phyloP scores from a whole-genome alignment of 2,329 filamentous ascomycete species.

The Atkinsonella texensis region DNA sequence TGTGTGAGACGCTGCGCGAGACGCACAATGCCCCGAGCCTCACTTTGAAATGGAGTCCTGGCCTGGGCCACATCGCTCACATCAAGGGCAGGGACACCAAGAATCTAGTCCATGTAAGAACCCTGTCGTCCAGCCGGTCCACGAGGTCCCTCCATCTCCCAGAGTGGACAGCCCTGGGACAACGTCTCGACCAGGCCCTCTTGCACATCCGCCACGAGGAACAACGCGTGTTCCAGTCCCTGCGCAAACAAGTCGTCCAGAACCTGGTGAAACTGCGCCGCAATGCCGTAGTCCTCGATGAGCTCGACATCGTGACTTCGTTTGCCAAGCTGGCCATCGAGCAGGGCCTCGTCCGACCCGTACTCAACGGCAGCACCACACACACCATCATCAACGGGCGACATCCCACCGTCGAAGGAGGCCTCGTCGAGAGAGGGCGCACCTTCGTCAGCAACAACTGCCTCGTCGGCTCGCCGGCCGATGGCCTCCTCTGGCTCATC shows the following conservation, averaged over 20 bases:
- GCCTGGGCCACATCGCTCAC: conserved; percentile 81
- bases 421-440: conserved; percentile 66
- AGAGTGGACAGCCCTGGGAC: conserved; percentile 74
- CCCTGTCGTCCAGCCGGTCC: conserved; percentile 65
- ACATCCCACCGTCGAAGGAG: conserved; percentile 84
- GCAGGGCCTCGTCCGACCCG: conserved; percentile 60
- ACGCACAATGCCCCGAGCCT: conserved; percentile 52
- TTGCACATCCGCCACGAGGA: conserved; percentile 75
- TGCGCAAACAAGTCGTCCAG: conserved; percentile 65
- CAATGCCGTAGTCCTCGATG: conserved; percentile 85
- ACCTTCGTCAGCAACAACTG: conserved; percentile 82
- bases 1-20: conserved; percentile 50
- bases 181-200: conserved; percentile 64
- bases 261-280: conserved; percentile 78
- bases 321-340: conserved; percentile 72
- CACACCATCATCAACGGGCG: conserved; percentile 77
- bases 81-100: conserved; percentile 68
- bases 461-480: conserved; percentile 54
- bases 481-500: conserved; percentile 56
- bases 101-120: conserved; percentile 20
- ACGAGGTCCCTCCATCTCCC: conserved; percentile 76
- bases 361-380: conserved; percentile 49
- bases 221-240: conserved; percentile 59
- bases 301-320: conserved; percentile 80
- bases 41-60: conserved; percentile 74